Conservation (phyloP, 345 rosid genomes). For the Limnanthes douglasii region DNA sequence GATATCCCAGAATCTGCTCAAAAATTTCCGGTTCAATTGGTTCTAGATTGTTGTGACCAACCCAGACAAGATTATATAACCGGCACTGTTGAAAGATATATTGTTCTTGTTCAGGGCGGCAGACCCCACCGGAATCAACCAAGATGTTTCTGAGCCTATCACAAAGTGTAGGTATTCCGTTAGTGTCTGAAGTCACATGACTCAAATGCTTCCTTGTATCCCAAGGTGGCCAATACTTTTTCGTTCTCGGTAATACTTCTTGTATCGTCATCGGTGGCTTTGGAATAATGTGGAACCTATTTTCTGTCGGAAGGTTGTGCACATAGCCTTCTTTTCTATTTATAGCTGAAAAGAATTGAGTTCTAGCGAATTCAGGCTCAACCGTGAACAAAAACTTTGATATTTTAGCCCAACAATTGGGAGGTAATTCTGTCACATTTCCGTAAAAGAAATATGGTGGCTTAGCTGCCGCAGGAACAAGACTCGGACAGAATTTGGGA, state of each 20-base stretch:
- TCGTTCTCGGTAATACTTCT: slow-evolving; percentile 47
- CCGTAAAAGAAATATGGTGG: slow-evolving; percentile 80
- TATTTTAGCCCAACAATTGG: slow-evolving; percentile 42
- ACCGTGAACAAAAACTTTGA: slow-evolving; percentile 44
- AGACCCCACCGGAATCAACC: slow-evolving; percentile 33
- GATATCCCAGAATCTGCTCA: slow-evolving; percentile 77
- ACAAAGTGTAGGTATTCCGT: slow-evolving; percentile 35
- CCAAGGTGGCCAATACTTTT: slow-evolving; percentile 95
- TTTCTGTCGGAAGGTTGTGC: slow-evolving; percentile 65
- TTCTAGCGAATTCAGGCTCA: slow-evolving; percentile 57
- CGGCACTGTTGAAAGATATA: slow-evolving; percentile 43
- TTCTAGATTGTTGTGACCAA: slow-evolving; percentile 38
- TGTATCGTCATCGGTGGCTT: slow-evolving; percentile 39
- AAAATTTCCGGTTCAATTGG: slow-evolving; percentile 44
- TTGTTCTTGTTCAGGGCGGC: slow-evolving; percentile 39
- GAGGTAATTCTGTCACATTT: slow-evolving; percentile 29
- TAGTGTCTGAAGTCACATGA: slow-evolving; percentile 15
- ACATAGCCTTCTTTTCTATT: slow-evolving; percentile 72
- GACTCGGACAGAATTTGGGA: slow-evolving; percentile 26
- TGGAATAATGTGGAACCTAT: slow-evolving; percentile 41
- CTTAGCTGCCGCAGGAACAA: slow-evolving; percentile 28
- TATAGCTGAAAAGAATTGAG: slow-evolving; percentile 53
- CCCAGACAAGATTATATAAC: slow-evolving; percentile 55
- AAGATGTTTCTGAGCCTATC: slow-evolving; percentile 34
- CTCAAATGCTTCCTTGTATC: slow-evolving; percentile 70